Conservation (phyloP, 257 asterid species). For the Penstemon eatonii region DNA sequence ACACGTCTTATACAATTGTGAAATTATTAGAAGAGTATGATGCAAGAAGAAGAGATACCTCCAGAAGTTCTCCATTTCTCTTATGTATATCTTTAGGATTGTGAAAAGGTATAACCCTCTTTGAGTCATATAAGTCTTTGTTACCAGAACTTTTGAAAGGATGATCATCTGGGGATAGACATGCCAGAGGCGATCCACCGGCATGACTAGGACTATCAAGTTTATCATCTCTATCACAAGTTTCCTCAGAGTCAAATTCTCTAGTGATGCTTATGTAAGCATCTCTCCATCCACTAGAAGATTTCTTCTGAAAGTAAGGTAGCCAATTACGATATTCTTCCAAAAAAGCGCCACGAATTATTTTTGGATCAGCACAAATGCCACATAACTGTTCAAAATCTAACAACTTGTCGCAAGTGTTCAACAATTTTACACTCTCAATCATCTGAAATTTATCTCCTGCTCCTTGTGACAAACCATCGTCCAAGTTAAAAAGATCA, state of each 20-base stretch:
- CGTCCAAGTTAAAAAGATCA: conserved; percentile 42
- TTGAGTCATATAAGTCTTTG: conserved; percentile 41
- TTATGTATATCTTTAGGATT: conserved; percentile 70
- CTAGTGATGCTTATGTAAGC: conserved; percentile 59
- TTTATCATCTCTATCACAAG: conserved; percentile 61
- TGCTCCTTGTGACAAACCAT: conserved; percentile 38
- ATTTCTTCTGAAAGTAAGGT: conserved; percentile 53
- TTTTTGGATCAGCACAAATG: conserved; percentile 49
- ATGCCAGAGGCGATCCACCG: conserved; percentile 86
- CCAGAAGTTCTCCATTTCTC: conserved; percentile 91
- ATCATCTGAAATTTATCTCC: conserved; percentile 32
- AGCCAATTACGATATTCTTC: conserved; percentile 55
- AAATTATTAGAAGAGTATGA: neutral
- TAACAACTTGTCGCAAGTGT: conserved; percentile 33
- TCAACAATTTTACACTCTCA: conserved; percentile 38
- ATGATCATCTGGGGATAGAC: conserved; percentile 79
- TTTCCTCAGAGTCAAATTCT: conserved; percentile 67
- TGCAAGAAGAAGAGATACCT: conserved; percentile 49
- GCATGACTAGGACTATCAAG: conserved; percentile 59
- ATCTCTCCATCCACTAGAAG: conserved; percentile 64
- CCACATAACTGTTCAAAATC: conserved; percentile 56
- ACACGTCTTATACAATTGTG: conserved; percentile 10
- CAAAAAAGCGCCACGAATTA: conserved; percentile 51
- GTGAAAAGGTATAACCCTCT: conserved; percentile 63
- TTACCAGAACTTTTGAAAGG: conserved; percentile 67